Evolutionary conservation across 345 rosid species (phyloP), one percentile per base, ranked within the genome.

Genomic region (Arabidopsis arenosa): DNA sequence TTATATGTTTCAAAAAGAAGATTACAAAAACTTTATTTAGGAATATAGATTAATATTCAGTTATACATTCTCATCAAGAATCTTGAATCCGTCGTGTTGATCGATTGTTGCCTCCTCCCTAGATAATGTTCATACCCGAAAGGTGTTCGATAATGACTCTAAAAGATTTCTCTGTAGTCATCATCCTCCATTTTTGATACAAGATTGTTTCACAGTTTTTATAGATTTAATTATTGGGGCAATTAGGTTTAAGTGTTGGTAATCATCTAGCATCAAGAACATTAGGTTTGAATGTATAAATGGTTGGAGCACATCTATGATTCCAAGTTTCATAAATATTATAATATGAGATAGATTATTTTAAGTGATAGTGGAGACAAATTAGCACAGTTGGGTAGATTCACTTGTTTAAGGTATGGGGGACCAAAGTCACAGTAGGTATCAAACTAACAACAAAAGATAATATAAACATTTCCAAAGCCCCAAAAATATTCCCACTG

Each of bases 401-500:
- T 78, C 73, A 73, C 74, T 73, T 79, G 81, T 67, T 79, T 68
- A 67, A 45, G 21, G 3, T 66, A 44, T 52, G 78, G 81, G 81
- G 78, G 77, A 78, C 81, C 77, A 78, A 72, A 71, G 57, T 53
- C 40, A 52, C 51, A 59, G 51, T 43, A 10, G 48, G 77, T 58
- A 65, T 78, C 77, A 78, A 59, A 66, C 6, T 51, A 53, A 36
- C 60, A 55, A 41, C 48, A 48, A 26, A 72, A 66, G 69, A 73
- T 78, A 60, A 73, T 61, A 53, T 68, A 54, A 80, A 80, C 76
- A 74, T 82, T 81, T 80, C 67, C 90, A 8, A 73, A 76, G 57
- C 70, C 87, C 96, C 79, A 88, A 80, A 86, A 81, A 83, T 89
- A 71, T 84, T 84, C 80, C 71, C 92, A 81, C 71, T 76, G 88